Evolutionary conservation across 2,329 filamentous ascomycete species (phyloP).

Genomic region (Phialocephala sp.): DNA sequence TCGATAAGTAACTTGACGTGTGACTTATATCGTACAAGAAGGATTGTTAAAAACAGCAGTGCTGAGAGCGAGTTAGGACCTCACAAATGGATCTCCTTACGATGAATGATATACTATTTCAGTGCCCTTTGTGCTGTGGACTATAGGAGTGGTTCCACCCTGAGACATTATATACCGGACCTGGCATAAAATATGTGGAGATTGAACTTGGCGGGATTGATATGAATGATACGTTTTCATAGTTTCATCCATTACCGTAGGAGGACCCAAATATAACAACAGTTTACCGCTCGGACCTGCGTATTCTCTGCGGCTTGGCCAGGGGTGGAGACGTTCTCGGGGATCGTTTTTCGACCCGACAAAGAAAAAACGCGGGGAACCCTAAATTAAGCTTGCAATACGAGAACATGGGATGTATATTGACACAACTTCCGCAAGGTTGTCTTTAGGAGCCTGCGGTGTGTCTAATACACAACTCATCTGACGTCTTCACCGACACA

Average conservation of each 20-base stretch:
- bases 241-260: not conserved
- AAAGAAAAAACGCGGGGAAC: not conserved
- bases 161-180: not conserved
- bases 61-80: too few relatives aligned
- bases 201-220: not conserved
- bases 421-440: not conserved
- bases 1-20: not conserved
- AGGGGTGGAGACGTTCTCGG: too few relatives aligned
- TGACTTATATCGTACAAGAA: not conserved
- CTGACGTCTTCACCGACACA: conserved; percentile 1
- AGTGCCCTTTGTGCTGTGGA: not conserved
- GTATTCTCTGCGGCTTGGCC: not conserved
- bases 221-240: not conserved
- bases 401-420: not conserved
- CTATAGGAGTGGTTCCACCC: not conserved
- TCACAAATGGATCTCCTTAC: too few relatives aligned
- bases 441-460: not conserved
- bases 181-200: not conserved
- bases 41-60: not conserved
- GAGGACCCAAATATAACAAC: not conserved
- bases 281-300: not conserved
- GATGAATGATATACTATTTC: not conserved
- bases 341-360: not conserved
- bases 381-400: not conserved
- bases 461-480: too few relatives aligned